Evolutionary conservation across 257 asterid genomes (phyloP).

Genomic region (Plantago elongata): DNA sequence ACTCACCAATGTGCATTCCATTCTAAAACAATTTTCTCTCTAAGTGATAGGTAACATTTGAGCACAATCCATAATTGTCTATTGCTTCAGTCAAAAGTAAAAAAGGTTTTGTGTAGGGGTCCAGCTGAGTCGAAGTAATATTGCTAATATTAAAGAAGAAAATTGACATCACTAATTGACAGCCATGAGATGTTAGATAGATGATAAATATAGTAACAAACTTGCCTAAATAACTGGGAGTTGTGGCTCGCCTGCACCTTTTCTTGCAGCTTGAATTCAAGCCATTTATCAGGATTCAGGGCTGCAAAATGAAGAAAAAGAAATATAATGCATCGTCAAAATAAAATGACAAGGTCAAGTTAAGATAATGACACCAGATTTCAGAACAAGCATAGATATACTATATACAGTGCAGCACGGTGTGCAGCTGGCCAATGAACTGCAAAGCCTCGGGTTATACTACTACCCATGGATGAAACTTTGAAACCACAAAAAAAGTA

Average conservation of each 20-base stretch:
- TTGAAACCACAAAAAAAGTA: no score
- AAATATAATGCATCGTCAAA: constrained; percentile 19
- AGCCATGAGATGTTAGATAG: constrained; percentile 3
- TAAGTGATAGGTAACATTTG: not conserved
- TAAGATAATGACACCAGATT: no score
- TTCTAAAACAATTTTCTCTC: not conserved
- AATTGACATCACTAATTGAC: not conserved
- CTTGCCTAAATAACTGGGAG: constrained; percentile 82
- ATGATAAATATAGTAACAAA: constrained; percentile 1
- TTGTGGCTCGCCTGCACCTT: constrained; percentile 91
- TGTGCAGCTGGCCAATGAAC: not conserved
- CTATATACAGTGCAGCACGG: no score
- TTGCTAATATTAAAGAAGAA: no score
- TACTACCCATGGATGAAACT: no score
- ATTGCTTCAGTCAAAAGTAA: not conserved
- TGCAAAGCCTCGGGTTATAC: not conserved
- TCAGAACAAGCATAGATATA: no score
- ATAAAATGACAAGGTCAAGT: constrained; percentile 1
- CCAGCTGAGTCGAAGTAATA: not conserved
- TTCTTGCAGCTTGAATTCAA: constrained; percentile 84
- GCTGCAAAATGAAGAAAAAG: constrained; percentile 39
- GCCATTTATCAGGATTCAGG: constrained; percentile 82
- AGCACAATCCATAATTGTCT: not conserved
- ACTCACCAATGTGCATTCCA: not conserved
- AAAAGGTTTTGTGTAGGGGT: not conserved